Base-by-base conservation (phyloP, 2,329 filamentous ascomycete species). In the Talaromyces sp. region DNA sequence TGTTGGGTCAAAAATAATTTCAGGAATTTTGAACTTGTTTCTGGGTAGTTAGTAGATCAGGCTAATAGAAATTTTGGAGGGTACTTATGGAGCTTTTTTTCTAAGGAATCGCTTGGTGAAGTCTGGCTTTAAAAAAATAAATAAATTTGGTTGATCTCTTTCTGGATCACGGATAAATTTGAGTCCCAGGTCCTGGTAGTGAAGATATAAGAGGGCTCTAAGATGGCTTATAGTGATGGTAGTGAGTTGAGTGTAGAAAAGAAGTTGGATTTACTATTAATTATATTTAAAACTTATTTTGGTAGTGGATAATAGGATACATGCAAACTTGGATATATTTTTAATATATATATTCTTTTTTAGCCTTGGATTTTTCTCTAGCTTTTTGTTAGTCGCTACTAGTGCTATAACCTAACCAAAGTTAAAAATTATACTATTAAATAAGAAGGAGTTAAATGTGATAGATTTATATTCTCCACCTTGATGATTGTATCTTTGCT, bases 341-440 rank as follows among this genome's bases (percentile, higher is more conserved):
- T 72, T 60, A 45, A 70, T 61, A 60, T 67, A 71, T 55, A 73
- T 73, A 11, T 61, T 69, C 40, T 59, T 59, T 62, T 71, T 72
- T 45, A 59, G 62, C 36, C 60, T 37, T 53, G 7, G 35, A 55
- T 40, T 22, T 67, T 51, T 15, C 57, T 50, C n/a, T 21, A 73
- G 64, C 1, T 63, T 57, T 54, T 72, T 67, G 33, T 70, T 57
- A 39, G 28, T 59, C 11, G 64, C 61, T 15, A 72, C 56, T 40
- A 67, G 57, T 4, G 65, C 66, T 21, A 72, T 37, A 2, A 70
- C 51, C 68, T 71, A 60, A 46, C 41, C 33, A 60, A 10, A 2
- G 56, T 67, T 48, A 66, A 63, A 19, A 21, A 15, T 52, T 39
- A 40, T 17, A 35, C 15, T 8, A n/a, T 50, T 31, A 19, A 39